Evolutionary conservation across 2,329 filamentous ascomycete species (phyloP).

Genomic region (Arthroderma uncinatum): DNA sequence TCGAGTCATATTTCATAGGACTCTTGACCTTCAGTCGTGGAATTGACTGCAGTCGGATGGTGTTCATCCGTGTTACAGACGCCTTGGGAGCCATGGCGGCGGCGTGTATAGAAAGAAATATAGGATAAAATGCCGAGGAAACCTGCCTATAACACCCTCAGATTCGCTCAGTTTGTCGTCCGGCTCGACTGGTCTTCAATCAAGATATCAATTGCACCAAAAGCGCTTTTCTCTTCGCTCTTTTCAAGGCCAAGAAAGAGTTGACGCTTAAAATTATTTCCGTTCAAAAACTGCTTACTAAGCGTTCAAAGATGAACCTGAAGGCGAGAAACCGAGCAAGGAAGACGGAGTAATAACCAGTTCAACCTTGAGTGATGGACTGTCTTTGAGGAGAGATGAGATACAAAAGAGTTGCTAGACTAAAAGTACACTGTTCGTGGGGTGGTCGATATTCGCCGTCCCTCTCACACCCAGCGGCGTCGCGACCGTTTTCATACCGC

Average conservation of each 20-base stretch:
- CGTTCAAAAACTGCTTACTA: background rate
- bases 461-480: too few relatives aligned
- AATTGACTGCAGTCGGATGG: constrained; percentile 38
- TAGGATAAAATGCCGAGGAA: background rate
- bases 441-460: background rate
- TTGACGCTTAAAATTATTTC: background rate
- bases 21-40: constrained; percentile 51
- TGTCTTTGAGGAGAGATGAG: background rate
- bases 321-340: background rate
- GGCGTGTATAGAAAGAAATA: background rate
- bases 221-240: background rate
- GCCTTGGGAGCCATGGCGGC: constrained; percentile 34
- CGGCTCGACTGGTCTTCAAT: background rate
- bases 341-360: background rate
- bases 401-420: background rate
- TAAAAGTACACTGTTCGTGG: background rate
- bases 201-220: background rate
- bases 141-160: background rate
- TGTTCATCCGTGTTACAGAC: constrained; percentile 34
- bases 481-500: background rate
- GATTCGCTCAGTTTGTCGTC: background rate
- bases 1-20: constrained; percentile 48
- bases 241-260: background rate
- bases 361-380: background rate
- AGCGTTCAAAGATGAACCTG: background rate